These are phyloP conservation scores for Ceriops tagal DNA, from an alignment of 345 rosid genomes.

Conservation along the genomic window DNA sequence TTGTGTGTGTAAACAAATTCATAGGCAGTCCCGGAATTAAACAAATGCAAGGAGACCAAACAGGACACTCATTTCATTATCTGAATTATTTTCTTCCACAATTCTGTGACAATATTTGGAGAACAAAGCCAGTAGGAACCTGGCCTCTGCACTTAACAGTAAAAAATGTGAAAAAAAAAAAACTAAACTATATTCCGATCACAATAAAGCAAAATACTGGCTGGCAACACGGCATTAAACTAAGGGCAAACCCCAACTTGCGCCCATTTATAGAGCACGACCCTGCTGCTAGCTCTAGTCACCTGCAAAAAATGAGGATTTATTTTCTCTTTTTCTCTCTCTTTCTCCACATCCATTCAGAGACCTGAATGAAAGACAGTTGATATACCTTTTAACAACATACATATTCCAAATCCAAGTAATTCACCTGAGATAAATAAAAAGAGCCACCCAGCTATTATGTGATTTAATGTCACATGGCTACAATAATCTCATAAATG, in stretches of 20 bases:
- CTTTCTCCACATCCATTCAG: not conserved
- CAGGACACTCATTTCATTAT: slow-evolving; percentile 33
- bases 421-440: not conserved
- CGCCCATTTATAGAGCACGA: slow-evolving; percentile 11
- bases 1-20: no score
- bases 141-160: slow-evolving; percentile 13
- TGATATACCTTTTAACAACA: not conserved
- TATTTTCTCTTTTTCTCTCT: not conserved
- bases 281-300: slow-evolving; percentile 13
- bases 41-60: slow-evolving; percentile 15
- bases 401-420: slow-evolving; percentile 1
- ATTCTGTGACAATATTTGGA: slow-evolving; percentile 13
- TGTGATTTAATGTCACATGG: not conserved
- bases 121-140: slow-evolving; percentile 15
- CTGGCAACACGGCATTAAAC: slow-evolving; percentile 11
- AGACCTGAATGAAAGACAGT: not conserved
- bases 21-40: not conserved
- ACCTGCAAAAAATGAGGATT: slow-evolving; percentile 22
- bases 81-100: slow-evolving; percentile 14
- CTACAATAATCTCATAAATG: not conserved
- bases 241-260: slow-evolving; percentile 3
- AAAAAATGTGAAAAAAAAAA: not conserved
- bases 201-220: slow-evolving; percentile 2
- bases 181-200: not conserved
- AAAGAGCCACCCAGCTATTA: not conserved